Base-by-base conservation (phyloP, 2,329 filamentous ascomycete genomes). In the Penicillium olsonii region DNA sequence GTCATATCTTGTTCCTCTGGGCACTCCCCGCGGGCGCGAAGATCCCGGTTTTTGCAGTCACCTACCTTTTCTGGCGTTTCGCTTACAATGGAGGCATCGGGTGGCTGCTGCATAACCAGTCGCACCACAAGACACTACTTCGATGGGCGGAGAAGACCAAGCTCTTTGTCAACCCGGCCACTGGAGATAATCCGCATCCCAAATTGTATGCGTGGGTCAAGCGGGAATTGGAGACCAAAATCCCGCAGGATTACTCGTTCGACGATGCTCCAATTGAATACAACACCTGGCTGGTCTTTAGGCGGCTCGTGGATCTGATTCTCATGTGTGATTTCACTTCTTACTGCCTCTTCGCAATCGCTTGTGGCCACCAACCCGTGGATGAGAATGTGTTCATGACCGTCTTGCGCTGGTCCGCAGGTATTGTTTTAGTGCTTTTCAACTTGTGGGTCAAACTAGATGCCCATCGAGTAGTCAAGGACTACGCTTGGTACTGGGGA, bases 401-500 rank as follows among this genome's bases (percentile, higher is more conserved):
- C 39, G 61, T 83, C 44, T 79, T 85, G 48, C 87, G 94, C 52
- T 99, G 94, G 94, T 67, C 77, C 3, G 78, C 85, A 39, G 94
- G 94, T 43, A 81, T 92, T 57, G 73, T 81, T 34, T 80, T 97
- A 20, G 87, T 99, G 55, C 80, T 88, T 50, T 97, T 99, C 81
- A 99, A 97, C 70, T 80, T 97, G 18, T 97, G 94, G 92, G 94
- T 99, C 56, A 99, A 99, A 75, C 80, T 99, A 54, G 94, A 99
- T 72, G 94, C 94, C 17, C 94, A 99, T 72, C 84, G 94, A 53
- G 94, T 99, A 42, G 94, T 99, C 67, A 97, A 97, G 73, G 94
- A 99, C 73, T 99, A 92, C 75, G 94, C 94, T 22, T 99, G 94
- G 94, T 99, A 97, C 74, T 99, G 94, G 94, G 94, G 94, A 54